Evolutionary conservation across 345 rosid genomes (phyloP).

Genomic region (Eutrema heterophyllum): DNA sequence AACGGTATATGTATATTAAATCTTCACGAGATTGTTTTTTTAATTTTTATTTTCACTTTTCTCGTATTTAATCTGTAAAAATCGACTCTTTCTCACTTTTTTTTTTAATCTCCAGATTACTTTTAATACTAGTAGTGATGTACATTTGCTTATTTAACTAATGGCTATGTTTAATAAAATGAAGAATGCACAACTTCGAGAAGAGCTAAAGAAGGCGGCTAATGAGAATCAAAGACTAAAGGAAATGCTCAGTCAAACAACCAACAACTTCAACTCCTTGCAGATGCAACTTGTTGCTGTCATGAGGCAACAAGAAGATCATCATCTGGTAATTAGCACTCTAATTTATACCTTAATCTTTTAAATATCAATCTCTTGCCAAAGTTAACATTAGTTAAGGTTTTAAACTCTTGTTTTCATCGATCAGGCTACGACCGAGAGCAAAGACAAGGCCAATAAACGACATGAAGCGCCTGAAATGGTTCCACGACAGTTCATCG

Average conservation of each 20-base stretch:
- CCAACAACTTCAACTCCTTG: conserved; percentile 54
- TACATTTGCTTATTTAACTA: too few relatives aligned
- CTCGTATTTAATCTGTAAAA: too few relatives aligned
- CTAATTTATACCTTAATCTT: background rate
- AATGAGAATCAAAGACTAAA: conserved; percentile 64
- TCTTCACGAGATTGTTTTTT: background rate
- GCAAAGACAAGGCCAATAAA: conserved; percentile 7
- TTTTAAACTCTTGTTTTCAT: background rate
- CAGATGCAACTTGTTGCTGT: conserved; percentile 64
- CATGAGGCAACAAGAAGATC: conserved; percentile 52
- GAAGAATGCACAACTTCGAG: conserved; percentile 49
- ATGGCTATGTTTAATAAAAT: conserved; percentile 2
- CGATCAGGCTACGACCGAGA: conserved; percentile 11
- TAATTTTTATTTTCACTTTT: too few relatives aligned
- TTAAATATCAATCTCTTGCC: background rate
- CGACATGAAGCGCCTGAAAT: conserved; percentile 12
- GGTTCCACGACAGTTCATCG: conserved; percentile 66
- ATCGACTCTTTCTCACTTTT: too few relatives aligned
- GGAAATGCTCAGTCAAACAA: conserved; percentile 72
- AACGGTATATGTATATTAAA: background rate
- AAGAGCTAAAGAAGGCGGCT: conserved; percentile 60
- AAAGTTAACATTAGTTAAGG: background rate
- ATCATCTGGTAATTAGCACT: conserved; percentile 15
- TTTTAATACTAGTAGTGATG: too few relatives aligned
- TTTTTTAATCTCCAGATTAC: too few relatives aligned